These are phyloP conservation scores for Botryobasidium botryosum DNA, from an alignment of 768 basidiomycete species.

Conservation along the genomic window DNA sequence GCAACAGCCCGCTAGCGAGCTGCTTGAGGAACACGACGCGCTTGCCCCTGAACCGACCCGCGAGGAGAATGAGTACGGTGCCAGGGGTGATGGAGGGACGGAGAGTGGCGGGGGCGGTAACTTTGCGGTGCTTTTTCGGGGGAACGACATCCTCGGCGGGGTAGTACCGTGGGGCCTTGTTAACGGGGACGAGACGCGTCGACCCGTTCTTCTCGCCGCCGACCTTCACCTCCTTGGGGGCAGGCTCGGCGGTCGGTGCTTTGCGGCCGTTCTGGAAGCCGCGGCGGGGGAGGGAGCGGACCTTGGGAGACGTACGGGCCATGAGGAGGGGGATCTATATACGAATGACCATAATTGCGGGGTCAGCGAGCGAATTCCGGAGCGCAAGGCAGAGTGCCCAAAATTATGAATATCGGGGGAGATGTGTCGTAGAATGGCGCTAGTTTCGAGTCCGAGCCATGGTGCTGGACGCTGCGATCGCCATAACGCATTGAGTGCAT, in stretches of 20 bases:
- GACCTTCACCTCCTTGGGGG: constrained; percentile 61
- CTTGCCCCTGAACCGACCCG: constrained; percentile 96
- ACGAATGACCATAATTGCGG: too few species aligned
- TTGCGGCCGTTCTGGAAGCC: constrained; percentile 42
- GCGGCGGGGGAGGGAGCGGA: neutral
- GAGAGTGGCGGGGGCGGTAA: constrained; percentile 56
- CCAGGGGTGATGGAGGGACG: constrained; percentile 85
- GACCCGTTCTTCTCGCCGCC: constrained; percentile 84
- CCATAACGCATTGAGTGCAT: too few species aligned
- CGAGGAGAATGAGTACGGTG: constrained; percentile 87
- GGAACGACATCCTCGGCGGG: constrained; percentile 85
- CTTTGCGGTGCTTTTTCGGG: constrained; percentile 87
- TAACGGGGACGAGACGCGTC: constrained; percentile 70
- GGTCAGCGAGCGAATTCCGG: too few species aligned
- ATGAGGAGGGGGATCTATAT: too few species aligned
- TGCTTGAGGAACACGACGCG: constrained; percentile 97
- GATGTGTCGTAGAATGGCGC: too few species aligned
- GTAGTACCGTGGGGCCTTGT: constrained; percentile 82
- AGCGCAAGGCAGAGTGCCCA: too few species aligned
- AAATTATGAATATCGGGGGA: too few species aligned
- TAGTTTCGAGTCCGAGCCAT: too few species aligned
- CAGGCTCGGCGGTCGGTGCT: constrained; percentile 38
- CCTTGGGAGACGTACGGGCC: constrained; percentile 2
- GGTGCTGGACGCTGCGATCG: too few species aligned
- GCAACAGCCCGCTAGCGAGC: constrained; percentile 73